phyloP scores from a whole-genome alignment of 305 asterid genomes.

The Caryopteris hybrid region DNA sequence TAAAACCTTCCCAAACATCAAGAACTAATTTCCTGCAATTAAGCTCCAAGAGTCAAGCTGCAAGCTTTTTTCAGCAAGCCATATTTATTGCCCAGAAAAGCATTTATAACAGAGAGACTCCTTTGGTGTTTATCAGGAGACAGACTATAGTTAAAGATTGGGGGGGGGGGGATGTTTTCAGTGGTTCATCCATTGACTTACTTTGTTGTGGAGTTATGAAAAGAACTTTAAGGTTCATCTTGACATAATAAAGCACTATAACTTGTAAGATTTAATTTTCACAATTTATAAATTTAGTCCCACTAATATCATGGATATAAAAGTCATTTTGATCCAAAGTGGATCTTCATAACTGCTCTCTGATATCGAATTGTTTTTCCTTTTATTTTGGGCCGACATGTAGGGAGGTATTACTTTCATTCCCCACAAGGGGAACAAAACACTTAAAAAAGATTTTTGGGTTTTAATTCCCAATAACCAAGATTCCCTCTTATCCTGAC shows the following conservation, averaged over 20 bases:
- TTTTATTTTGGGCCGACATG: background rate
- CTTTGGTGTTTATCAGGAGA: slow-evolving; percentile 8
- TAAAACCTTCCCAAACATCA: too few relatives aligned
- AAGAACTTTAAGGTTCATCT: background rate
- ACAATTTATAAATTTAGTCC: background rate
- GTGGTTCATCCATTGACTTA: background rate
- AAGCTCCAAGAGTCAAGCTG: too few relatives aligned
- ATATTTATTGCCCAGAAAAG: too few relatives aligned
- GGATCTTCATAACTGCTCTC: background rate
- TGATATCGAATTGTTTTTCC: background rate
- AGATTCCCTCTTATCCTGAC: too few relatives aligned
- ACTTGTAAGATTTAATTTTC: background rate
- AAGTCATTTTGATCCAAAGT: background rate
- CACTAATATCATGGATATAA: background rate
- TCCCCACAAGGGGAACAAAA: background rate
- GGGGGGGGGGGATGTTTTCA: background rate
- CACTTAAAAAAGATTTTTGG: too few relatives aligned
- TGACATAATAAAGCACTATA: background rate
- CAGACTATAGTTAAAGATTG: background rate
- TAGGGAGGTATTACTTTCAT: background rate
- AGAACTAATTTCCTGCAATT: too few relatives aligned
- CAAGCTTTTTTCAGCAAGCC: too few relatives aligned
- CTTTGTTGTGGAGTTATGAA: background rate
- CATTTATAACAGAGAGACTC: background rate
- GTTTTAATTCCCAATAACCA: too few relatives aligned